Evolutionary conservation across 352 stramenopile species (phyloP).

Genomic region (Pythium oligandrum): DNA sequence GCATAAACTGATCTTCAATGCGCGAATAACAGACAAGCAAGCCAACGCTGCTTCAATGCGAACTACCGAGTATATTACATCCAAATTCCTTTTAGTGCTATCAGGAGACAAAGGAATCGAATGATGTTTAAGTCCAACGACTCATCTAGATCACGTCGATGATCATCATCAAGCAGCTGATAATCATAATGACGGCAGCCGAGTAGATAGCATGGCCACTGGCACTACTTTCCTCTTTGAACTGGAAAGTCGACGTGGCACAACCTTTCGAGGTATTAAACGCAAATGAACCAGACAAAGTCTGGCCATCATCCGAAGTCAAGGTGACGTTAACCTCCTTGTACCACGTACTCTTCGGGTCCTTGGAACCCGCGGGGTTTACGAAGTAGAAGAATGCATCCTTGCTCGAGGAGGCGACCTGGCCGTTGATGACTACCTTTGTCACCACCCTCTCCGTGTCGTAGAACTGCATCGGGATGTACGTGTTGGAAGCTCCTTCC

Average conservation of each 20-base stretch:
- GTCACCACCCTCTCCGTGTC: conserved; percentile 74
- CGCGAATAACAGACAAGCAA: too few species aligned
- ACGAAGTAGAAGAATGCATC: conserved; percentile 59
- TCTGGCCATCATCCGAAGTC: conserved; percentile 49
- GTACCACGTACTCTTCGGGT: conserved; percentile 48
- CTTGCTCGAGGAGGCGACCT: conserved; percentile 38
- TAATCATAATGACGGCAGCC: conserved; percentile 24
- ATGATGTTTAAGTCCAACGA: conserved; percentile 17
- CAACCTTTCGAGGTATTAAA: conserved; percentile 53
- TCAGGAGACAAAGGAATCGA: too few species aligned
- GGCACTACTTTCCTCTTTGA: conserved; percentile 30
- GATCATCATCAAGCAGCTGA: conserved; percentile 55
- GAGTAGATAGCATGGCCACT: conserved; percentile 29
- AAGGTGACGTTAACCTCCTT: conserved; percentile 53
- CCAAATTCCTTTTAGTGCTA: too few species aligned
- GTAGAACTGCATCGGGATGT: conserved; percentile 81
- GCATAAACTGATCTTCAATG: too few species aligned
- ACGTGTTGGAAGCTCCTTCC: conserved; percentile 71
- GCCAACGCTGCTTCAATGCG: too few species aligned
- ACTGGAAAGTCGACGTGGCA: conserved; percentile 60
- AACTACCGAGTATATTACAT: too few species aligned
- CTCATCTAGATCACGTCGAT: conserved; percentile 61
- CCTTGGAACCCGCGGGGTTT: conserved; percentile 36
- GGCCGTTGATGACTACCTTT: conserved; percentile 48
- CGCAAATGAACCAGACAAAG: conserved; percentile 45